phyloP scores from a whole-genome alignment of 805 yeast species.

The Yamadazyma paraphyllophila region DNA sequence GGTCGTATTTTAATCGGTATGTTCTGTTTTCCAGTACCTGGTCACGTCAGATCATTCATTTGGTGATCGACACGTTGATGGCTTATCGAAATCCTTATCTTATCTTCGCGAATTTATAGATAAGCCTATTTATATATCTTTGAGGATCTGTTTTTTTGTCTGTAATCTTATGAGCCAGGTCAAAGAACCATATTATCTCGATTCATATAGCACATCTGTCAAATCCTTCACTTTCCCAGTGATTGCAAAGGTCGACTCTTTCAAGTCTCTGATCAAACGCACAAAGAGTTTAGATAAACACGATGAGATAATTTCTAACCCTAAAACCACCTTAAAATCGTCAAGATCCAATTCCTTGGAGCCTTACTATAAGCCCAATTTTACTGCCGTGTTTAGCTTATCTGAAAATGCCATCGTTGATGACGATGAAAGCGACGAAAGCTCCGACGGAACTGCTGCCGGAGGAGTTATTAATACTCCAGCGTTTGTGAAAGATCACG shows the following conservation, averaged over 20 bases:
- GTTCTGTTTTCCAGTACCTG: too few relatives aligned
- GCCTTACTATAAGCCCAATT: constrained; percentile 15
- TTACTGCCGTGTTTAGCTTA: constrained; percentile 7
- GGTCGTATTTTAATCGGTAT: too few relatives aligned
- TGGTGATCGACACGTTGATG: neutral
- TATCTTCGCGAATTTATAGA: constrained; percentile 1
- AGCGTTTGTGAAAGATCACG: constrained; percentile 1
- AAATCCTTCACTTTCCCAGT: constrained; percentile 13
- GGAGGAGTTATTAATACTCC: neutral
- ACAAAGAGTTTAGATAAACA: neutral
- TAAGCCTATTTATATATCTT: neutral
- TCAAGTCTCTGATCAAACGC: constrained; percentile 9
- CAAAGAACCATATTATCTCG: constrained; percentile 17
- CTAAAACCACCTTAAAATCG: neutral
- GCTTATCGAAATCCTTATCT: neutral
- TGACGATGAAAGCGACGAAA: constrained; percentile 11
- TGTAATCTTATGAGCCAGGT: constrained; percentile 3
- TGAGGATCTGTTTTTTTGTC: neutral
- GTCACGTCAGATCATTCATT: neutral
- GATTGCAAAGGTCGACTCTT: constrained; percentile 13
- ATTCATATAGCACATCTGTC: constrained; percentile 14
- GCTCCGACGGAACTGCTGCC: too few relatives aligned
- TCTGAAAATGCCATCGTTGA: constrained; percentile 13
- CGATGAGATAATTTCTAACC: neutral
- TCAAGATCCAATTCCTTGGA: constrained; percentile 16